Base-by-base conservation (phyloP, 305 asterid genomes). In the Fraxinus ornus region DNA sequence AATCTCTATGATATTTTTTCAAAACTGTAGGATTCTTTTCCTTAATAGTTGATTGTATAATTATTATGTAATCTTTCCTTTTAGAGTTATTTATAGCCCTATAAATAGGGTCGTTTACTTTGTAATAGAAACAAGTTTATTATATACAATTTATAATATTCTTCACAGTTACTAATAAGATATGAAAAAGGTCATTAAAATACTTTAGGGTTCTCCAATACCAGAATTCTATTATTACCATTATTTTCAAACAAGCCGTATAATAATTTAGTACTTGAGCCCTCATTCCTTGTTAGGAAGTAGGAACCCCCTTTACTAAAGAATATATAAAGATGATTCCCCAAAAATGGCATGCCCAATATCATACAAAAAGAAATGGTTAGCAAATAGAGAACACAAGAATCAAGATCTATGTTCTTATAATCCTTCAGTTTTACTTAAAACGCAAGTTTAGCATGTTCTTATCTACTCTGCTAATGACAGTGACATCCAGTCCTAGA, bases 381-480 rank as follows among this genome's bases (percentile, higher is more conserved):
- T 28, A 5, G 21, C 5, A 22, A 57, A 35, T 2, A 75, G 4
- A 15, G 7, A 47, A 22, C 21, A 57, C 7, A 28, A 28, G 32
- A 2, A 28, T 26, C 32, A 28, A 30, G 30, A 22, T 32, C 37
- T 35, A 8, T 17, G 73, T 57, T 21, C 60, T 44, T 22, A 75
- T 21, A 8, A n/a, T 75, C 75, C 49, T 15, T 15, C 47, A 9
- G 41, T 8, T 84, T 24, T 70, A 70, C 37, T 68, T 26, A 8
- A 49, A 47, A 52, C 6, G 24, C 78, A 19, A 33, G 57, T 49
- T 75, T 36, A 35, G 78, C 41, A 49, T 8, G 26, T 17, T 39
- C 62, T 76, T 75, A 44, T 78, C 79, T 57, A 70, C 75, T 70
- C 75, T 70, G 41, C 73, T 4, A 12, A 64, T 70, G 75, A 30